These are phyloP conservation scores for Talaromyces piceae DNA, from an alignment of 2,329 filamentous ascomycete species.

Conservation along the genomic window DNA sequence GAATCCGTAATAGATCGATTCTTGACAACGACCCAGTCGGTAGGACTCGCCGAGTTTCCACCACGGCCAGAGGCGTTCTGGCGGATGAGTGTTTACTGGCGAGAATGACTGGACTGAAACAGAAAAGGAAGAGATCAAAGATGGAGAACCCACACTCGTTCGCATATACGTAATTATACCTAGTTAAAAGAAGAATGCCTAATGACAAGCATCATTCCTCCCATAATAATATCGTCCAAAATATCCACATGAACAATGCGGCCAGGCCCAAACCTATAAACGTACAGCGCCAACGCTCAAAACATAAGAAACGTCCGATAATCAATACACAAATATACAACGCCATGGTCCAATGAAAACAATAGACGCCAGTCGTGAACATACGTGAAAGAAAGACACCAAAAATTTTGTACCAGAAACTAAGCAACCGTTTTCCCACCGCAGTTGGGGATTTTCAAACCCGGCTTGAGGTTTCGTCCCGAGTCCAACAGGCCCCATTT, in stretches of 20 bases:
- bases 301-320: background rate
- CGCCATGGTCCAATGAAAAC: background rate
- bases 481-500: slow-evolving; percentile 91
- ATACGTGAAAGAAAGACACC: background rate
- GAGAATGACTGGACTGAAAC: background rate
- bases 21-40: background rate
- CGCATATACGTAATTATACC: background rate
- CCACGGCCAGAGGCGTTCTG: slow-evolving; percentile 8
- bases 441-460: slow-evolving; percentile 81
- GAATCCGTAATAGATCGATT: slow-evolving; percentile 1
- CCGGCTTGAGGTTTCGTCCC: slow-evolving; percentile 72
- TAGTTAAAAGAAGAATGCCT: background rate
- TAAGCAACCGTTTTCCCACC: slow-evolving; percentile 55
- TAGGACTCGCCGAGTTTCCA: slow-evolving; percentile 5
- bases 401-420: background rate
- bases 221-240: slow-evolving; percentile 2
- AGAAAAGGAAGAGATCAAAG: background rate
- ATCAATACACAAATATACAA: background rate
- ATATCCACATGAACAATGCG: background rate
- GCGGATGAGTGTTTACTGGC: slow-evolving; percentile 11
- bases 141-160: background rate
- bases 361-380: background rate
- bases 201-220: background rate
- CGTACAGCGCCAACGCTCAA: slow-evolving; percentile 5
- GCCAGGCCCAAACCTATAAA: background rate